phyloP scores from a whole-genome alignment of 345 rosid genomes.

The Noccaea caerulescens region DNA sequence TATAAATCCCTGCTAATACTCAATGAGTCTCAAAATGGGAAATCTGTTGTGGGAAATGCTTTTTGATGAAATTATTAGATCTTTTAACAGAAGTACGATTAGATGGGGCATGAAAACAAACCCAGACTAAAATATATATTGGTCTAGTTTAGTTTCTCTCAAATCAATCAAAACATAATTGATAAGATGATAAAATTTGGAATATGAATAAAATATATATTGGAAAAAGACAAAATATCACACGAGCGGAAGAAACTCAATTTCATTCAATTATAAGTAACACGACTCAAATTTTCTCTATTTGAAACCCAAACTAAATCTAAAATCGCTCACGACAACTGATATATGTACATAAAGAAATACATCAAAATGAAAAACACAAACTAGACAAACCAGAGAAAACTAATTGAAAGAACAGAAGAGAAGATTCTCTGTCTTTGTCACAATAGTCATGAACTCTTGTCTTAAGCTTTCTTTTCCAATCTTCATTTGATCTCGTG shows the following conservation, averaged over 20 bases:
- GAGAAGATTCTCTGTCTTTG: constrained; percentile 58
- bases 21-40: neutral
- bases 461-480: constrained; percentile 39
- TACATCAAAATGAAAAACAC: constrained; percentile 18
- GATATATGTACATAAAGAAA: constrained; percentile 19
- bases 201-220: neutral
- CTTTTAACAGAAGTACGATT: neutral
- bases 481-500: constrained; percentile 47
- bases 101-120: neutral
- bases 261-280: constrained; percentile 1
- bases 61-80: neutral
- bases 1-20: neutral
- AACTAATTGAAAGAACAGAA: constrained; percentile 17
- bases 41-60: neutral
- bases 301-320: constrained; percentile 32
- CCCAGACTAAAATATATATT: neutral
- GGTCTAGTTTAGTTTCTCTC: neutral
- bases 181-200: neutral
- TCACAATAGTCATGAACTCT: constrained; percentile 47
- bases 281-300: constrained; percentile 19
- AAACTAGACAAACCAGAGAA: constrained; percentile 12
- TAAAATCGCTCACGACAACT: constrained; percentile 27
- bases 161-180: neutral
- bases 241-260: constrained; percentile 1
- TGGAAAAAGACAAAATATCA: constrained; percentile 6